Evolutionary conservation across 2,329 filamentous ascomycete genomes (phyloP).

Genomic region (Aspergillus persii): DNA sequence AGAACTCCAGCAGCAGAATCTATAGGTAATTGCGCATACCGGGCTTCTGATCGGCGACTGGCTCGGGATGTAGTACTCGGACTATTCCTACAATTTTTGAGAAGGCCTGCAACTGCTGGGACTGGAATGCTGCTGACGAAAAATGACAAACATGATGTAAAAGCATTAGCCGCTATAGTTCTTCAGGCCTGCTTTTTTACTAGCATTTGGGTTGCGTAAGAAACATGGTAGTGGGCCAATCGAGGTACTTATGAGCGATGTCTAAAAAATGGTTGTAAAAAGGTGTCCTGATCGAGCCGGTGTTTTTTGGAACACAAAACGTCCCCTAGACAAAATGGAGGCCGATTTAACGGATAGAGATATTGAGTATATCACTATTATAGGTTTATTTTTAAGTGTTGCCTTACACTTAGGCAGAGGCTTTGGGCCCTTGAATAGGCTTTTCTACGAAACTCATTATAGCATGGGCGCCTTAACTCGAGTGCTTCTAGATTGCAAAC

Average conservation of each 20-base stretch:
- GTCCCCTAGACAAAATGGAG: background rate
- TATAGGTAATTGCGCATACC: no score
- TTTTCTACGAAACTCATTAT: background rate
- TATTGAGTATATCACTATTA: background rate
- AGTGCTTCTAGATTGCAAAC: background rate
- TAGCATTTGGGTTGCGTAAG: background rate
- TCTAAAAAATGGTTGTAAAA: background rate
- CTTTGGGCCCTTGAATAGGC: background rate
- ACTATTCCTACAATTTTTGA: background rate
- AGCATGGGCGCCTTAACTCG: background rate
- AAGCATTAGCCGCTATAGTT: background rate
- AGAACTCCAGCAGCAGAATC: no score
- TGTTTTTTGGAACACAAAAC: background rate
- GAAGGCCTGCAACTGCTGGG: background rate
- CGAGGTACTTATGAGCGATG: background rate
- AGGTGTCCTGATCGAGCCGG: background rate
- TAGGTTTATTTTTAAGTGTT: background rate
- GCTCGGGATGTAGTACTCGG: background rate
- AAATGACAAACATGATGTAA: background rate
- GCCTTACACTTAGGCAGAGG: background rate
- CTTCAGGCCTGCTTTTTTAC: background rate
- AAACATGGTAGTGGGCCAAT: background rate
- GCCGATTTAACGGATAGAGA: background rate
- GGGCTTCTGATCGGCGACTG: no score
- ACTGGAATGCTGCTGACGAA: background rate